Evolutionary conservation across 2,329 filamentous ascomycete species (phyloP), one percentile per base, ranked within the genome.

Genomic region (Exophiala calicioides): DNA sequence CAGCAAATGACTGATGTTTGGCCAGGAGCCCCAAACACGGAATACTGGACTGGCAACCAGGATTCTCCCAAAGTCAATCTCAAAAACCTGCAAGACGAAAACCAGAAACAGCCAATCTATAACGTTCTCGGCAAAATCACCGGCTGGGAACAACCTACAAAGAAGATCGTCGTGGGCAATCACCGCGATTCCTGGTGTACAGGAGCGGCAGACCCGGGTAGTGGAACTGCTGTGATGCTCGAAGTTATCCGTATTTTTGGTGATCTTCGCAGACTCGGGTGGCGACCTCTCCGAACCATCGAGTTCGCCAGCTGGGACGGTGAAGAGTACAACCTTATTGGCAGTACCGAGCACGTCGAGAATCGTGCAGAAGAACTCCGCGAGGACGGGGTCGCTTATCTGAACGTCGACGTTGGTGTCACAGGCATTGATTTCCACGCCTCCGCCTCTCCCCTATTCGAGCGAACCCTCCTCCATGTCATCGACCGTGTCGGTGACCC

Each of bases 221-320:
- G 87, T 44, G 93, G 91, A 20, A 95, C 90, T 0, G 91, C 91
- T 4, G 78, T 97, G 30, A 85, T 98, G 77, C 78, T 97, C 43
- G 93, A 98, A 70, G 77, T 97, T 47, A 84, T 87, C 16, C 83
- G 86, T 33, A 82, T 95, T 37, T 88, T 98, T 60, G 89, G 90
- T 30, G 82, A 88, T 54, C 78, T 97, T 12, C 75, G 84, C 16
- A 68, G 76, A 12, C 80, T 82, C 47, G 91, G 90, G 42, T 98
- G 93, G 93, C 80, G 87, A 19, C 93, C 93, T 1, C 75, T 95
- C 12, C 85, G 93, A n/a, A 94, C 89, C 3, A 95, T 98, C 55
- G 87, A 95, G 65, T 97, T 98, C 66, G 90, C 90, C 62, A 95
- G 88, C 24, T 98, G 93, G 93, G 93, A 98, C 65, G 93, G 81